These are phyloP conservation scores for Populus hybrid DNA, from an alignment of 441 rosid species.

Conservation along the genomic window DNA sequence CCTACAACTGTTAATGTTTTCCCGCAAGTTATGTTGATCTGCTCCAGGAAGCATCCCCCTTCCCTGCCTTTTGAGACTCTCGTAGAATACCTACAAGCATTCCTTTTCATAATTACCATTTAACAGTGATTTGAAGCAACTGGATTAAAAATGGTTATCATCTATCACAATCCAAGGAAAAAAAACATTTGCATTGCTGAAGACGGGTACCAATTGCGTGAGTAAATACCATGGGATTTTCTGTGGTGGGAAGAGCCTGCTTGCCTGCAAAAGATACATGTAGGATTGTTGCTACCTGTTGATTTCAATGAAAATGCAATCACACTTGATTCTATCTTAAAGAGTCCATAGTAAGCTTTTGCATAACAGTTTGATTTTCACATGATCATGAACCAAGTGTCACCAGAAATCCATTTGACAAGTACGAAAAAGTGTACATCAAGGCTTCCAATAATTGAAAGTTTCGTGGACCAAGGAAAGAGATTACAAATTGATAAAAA, in stretches of 20 bases:
- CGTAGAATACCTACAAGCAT: constrained; percentile 52
- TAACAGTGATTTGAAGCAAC: neutral
- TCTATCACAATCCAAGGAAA: constrained; percentile 15
- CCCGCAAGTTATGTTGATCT: constrained; percentile 40
- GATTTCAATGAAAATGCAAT: neutral
- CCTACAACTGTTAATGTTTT: constrained; percentile 48
- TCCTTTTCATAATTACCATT: constrained; percentile 19
- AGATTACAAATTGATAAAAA: neutral
- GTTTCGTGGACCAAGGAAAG: neutral
- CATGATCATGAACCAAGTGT: neutral
- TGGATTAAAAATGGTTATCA: constrained; percentile 12
- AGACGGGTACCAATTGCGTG: constrained; percentile 17
- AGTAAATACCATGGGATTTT: constrained; percentile 60
- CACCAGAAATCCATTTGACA: neutral
- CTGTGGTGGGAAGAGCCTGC: constrained; percentile 30
- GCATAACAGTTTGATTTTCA: neutral
- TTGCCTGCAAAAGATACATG: constrained; percentile 47
- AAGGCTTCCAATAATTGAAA: neutral
- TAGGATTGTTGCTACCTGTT: constrained; percentile 22
- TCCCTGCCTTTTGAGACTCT: constrained; percentile 35
- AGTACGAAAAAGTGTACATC: neutral
- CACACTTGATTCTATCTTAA: neutral
- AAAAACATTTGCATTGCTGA: constrained; percentile 5
- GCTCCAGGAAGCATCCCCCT: constrained; percentile 34
- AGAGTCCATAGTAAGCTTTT: neutral